Percentiles rank a stretch among this genome's conserved stretches.
Evolutionary conservation across 805 yeast species (phyloP).

Genomic region (Ogataea nakhonphanomensis): DNA sequence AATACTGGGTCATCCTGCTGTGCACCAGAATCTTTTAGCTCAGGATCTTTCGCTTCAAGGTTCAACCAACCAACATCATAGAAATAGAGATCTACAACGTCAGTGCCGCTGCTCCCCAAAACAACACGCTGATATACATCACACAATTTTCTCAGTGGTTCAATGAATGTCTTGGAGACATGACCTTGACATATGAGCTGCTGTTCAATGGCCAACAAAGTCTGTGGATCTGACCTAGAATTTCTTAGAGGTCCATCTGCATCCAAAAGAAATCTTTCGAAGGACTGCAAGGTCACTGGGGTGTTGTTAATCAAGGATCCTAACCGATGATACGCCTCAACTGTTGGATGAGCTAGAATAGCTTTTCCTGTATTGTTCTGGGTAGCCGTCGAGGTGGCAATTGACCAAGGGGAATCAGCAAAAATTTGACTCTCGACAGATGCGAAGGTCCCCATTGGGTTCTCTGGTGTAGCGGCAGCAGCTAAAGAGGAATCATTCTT

Average conservation of each 20-base stretch:
- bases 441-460: constrained; percentile 32
- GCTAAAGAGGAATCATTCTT: constrained; percentile 39
- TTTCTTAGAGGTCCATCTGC: constrained; percentile 42
- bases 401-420: constrained; percentile 32
- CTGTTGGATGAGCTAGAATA: constrained; percentile 40
- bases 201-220: constrained; percentile 54
- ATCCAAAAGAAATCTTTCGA: constrained; percentile 61
- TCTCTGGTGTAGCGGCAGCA: constrained; percentile 27
- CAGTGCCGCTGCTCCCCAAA: constrained; percentile 40
- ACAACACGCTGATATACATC: constrained; percentile 43
- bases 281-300: constrained; percentile 52
- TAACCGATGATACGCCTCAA: constrained; percentile 49
- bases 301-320: constrained; percentile 46
- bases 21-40: not conserved
- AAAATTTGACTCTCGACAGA: constrained; percentile 24
- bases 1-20: constrained; percentile 6
- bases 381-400: constrained; percentile 20
- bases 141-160: constrained; percentile 42
- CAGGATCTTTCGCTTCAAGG: constrained; percentile 24
- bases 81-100: constrained; percentile 54
- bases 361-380: constrained; percentile 12
- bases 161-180: constrained; percentile 40
- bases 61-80: constrained; percentile 67
- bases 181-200: constrained; percentile 58
- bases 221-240: constrained; percentile 36